Base-by-base conservation (phyloP, 805 yeast species). In the Lipomyces sp. region DNA sequence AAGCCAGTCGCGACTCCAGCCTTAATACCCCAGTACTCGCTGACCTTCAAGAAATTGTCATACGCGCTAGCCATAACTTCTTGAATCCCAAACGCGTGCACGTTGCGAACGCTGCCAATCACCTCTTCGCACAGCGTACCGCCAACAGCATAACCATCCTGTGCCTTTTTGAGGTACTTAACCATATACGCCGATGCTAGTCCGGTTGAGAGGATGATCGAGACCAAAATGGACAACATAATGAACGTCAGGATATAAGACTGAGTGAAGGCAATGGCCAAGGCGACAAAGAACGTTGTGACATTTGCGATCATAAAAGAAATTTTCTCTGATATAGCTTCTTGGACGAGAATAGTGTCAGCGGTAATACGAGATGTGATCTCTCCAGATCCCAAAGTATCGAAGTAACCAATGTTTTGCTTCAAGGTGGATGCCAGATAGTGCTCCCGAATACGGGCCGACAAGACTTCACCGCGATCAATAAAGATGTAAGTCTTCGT, bases 381-480 rank as follows among this genome's bases (percentile, higher is more conserved):
- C 65, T 78, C 80, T 29, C 83, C 83, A 15, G 81, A 75, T 13
- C 83, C 83, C 7, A 80, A 71, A 51, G 74, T 72, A 69, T 80
- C 83, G 64, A 80, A 80, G 62, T 76, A 80, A n/a, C 79, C 83
- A 39, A 80, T 77, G 62, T 80, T 80, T 66, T 80, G 83, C 58
- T 79, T 73, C 60, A 80, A 71, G 6, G 80, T 73, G 0, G 81
- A 77, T 59, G 72, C 68, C 35, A 80, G 72, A 63, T 79, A 80
- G 60, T 74, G 69, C 66, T 77, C 76, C 37, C 83, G 78, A 66
- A 79, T 78, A 24, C 82, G 71, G 4, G 80, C 79, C 1, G 83
- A 74, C 45, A 80, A 72, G 8, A 78, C 74, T 69, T 81, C 83
- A 48, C 84, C 84, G 6, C 78, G 74, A 55, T 78, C 77, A 2